Evolutionary conservation across 306 rosid species (phyloP), one percentile per base, ranked within the genome.

Genomic region (Cucumis cinereus): DNA sequence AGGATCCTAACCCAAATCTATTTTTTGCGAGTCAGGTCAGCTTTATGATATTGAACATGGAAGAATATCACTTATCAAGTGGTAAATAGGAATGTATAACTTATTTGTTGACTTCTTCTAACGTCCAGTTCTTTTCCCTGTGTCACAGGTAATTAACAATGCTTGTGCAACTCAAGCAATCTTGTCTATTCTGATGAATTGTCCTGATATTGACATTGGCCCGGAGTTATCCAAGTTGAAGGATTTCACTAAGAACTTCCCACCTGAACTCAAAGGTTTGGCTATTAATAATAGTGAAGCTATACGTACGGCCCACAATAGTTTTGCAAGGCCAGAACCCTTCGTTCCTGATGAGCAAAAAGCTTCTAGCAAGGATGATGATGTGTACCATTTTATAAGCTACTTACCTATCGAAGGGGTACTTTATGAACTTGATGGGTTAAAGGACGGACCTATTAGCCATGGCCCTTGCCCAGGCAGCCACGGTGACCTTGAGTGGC

Each of bases 131-230:
- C 13, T 54, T 52, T 76, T 26, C 2, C 47, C 20, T 33, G 15
- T 62, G 33, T 64, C 75, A 77, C 77, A 95, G 99, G 99, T 92
- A 30, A 95, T 95, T 54, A 95, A 92, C 77, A 95, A 95, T 87
- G 99, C 99, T 67, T 95, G 99, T 86, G 99, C 99, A 74, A 95
- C 96, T 74, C 98, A 95, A 84, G 99, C 99, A 12, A 95, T 95
- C 82, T 82, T 95, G 87, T 95, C 99, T 74, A 95, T 95, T 84
- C 93, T 95, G 76, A 28, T 95, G 90, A 95, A 95, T 85, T 92
- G 96, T 63, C 87, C 86, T 0, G 99, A 92, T 74, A 74, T 92
- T 76, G 99, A 95, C 66, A 80, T 90, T 55, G 98, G 99, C 58
- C 99, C 93, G 33, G 99, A 95, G 81, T 79, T 95, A 79, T 82